Evolutionary conservation across 176 grass and related monocot genomes (phyloP).

Genomic region (Rhynchospora pubera): DNA sequence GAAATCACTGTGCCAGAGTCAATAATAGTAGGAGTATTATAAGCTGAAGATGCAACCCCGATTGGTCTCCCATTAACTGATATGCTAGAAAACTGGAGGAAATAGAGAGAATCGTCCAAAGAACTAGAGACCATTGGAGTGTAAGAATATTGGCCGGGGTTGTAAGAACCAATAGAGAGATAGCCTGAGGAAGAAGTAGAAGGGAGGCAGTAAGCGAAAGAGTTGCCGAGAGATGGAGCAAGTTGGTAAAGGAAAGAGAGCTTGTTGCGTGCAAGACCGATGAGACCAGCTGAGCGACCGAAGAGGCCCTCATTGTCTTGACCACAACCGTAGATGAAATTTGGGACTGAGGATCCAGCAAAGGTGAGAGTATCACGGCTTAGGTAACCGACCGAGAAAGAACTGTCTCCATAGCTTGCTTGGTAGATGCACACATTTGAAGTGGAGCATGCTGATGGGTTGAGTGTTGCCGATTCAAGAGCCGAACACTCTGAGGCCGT

Average conservation of each 20-base stretch:
- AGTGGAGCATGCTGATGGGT: constrained; percentile 45
- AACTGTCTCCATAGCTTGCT: constrained; percentile 64
- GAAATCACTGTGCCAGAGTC: constrained; percentile 88
- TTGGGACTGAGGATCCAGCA: constrained; percentile 29
- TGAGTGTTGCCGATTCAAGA: constrained; percentile 48
- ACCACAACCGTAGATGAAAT: constrained; percentile 83
- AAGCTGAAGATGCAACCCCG: constrained; percentile 35
- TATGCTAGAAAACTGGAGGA: constrained; percentile 59
- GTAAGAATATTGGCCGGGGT: constrained; percentile 51
- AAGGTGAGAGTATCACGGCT: constrained; percentile 71
- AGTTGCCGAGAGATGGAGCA: constrained; percentile 47
- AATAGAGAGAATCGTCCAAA: constrained; percentile 74
- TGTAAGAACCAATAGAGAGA: constrained; percentile 60
- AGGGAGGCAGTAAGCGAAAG: constrained; percentile 90
- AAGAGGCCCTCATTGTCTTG: constrained; percentile 91
- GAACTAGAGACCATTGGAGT: constrained; percentile 58
- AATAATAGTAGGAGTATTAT: constrained; percentile 57
- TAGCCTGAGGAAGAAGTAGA: constrained; percentile 46
- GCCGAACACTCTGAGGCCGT: constrained; percentile 36
- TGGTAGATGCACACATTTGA: constrained; percentile 70
- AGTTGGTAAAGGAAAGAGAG: constrained; percentile 76
- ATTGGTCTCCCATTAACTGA: constrained; percentile 35
- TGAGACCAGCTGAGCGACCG: constrained; percentile 65
- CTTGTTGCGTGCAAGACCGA: constrained; percentile 72
- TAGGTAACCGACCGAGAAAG: constrained; percentile 69